Percentiles rank a stretch among this genome's conserved stretches.
phyloP scores from a whole-genome alignment of 2,329 filamentous ascomycete genomes.

The Colletotrichum noveboracense region DNA sequence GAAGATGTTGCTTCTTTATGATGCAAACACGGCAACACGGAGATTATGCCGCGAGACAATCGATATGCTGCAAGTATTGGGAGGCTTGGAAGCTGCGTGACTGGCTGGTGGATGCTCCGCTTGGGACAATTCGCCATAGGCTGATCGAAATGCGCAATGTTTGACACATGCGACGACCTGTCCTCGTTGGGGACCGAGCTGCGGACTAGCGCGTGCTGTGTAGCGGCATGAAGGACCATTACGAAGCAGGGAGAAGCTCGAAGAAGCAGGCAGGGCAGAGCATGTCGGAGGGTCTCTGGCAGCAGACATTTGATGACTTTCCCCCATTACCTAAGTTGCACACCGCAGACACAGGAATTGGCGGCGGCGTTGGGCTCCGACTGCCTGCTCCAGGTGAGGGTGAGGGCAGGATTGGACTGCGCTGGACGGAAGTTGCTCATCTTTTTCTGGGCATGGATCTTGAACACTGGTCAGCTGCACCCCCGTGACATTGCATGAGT shows the following conservation, averaged over 20 bases:
- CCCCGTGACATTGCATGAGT: conserved; percentile 18
- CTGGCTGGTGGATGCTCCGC: not conserved
- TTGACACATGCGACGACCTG: conserved; percentile 6
- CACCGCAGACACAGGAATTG: not conserved
- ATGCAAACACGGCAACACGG: not conserved
- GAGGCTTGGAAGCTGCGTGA: not conserved
- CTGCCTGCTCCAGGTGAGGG: not conserved
- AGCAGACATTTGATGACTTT: not conserved
- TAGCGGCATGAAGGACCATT: not conserved
- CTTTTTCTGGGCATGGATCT: not conserved
- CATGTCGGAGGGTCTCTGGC: not conserved
- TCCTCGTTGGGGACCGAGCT: not conserved
- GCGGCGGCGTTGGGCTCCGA: not conserved
- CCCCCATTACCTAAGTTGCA: not conserved
- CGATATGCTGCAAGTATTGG: not conserved
- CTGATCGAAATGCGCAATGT: conserved; percentile 16
- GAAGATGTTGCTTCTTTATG: not conserved
- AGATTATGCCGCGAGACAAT: not conserved
- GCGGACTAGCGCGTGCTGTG: not conserved
- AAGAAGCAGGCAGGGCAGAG: not conserved
- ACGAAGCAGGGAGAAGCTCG: conserved; percentile 12
- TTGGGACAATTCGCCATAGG: conserved; percentile 13
- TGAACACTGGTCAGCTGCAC: not conserved
- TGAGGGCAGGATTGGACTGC: not conserved
- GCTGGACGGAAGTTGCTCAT: not conserved